A percentile compares a stretch with the other conserved stretches of the same genome.
phyloP scores from a whole-genome alignment of 768 basidiomycete species.

The Melanogaster broomeanus region DNA sequence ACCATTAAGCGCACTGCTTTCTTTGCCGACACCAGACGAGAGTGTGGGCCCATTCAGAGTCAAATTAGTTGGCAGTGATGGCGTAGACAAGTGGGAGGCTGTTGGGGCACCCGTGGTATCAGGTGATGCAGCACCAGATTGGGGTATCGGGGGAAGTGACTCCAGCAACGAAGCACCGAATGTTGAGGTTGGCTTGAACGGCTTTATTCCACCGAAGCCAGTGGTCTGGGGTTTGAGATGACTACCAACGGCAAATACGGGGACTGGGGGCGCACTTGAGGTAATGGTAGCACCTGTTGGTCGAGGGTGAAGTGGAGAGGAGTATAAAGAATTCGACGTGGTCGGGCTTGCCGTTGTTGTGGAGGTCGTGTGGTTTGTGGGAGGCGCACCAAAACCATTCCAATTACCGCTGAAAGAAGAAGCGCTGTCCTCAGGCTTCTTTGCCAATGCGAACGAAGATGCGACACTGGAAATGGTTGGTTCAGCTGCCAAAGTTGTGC shows the following conservation, averaged over 20 bases:
- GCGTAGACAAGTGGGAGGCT: constrained; percentile 14
- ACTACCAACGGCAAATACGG: constrained; percentile 20
- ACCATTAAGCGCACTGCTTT: constrained; percentile 23
- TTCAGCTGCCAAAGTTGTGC: constrained; percentile 16
- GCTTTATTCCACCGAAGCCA: constrained; percentile 63
- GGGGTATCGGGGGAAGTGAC: constrained; percentile 72
- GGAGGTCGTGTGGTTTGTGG: constrained; percentile 35
- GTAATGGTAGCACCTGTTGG: constrained; percentile 46
- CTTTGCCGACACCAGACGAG: constrained; percentile 11
- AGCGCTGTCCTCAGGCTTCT: constrained; percentile 31
- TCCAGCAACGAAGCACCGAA: constrained; percentile 79
- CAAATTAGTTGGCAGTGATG: constrained; percentile 26
- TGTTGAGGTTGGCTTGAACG: constrained; percentile 80
- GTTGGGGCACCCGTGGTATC: constrained; percentile 20
- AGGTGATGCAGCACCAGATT: constrained; percentile 53
- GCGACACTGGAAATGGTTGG: constrained; percentile 69
- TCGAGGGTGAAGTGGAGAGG: constrained; percentile 44
- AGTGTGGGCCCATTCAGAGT: constrained; percentile 11
- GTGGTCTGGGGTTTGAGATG: constrained; percentile 47
- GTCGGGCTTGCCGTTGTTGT: constrained; percentile 43
- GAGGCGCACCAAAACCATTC: constrained; percentile 16
- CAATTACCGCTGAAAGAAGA: constrained; percentile 1
- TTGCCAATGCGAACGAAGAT: constrained; percentile 62
- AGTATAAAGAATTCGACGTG: constrained; percentile 49
- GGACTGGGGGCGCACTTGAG: constrained; percentile 35